phyloP scores from a whole-genome alignment of 2,329 filamentous ascomycete genomes.

The Fusarium torreyae region DNA sequence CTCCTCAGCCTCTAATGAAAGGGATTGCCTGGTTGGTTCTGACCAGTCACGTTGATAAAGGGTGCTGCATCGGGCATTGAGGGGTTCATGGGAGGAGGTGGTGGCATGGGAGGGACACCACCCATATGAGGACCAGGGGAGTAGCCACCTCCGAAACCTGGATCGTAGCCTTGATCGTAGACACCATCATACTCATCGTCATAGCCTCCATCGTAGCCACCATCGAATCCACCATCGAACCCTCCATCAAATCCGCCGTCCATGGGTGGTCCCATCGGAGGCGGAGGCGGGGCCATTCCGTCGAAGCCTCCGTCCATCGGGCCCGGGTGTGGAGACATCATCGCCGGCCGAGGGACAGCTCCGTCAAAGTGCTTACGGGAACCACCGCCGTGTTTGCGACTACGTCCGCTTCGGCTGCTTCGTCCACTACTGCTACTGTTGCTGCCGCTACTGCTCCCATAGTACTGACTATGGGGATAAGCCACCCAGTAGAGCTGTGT shows the following conservation, averaged over 20 bases:
- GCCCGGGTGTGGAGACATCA: constrained; percentile 32
- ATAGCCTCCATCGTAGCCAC: constrained; percentile 21
- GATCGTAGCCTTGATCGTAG: constrained; percentile 32
- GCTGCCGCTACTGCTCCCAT: constrained; percentile 31
- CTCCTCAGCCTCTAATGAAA: constrained; percentile 26
- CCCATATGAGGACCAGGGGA: constrained; percentile 30
- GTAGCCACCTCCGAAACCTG: constrained; percentile 31
- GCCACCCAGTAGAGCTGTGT: constrained; percentile 49
- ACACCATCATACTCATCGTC: constrained; percentile 21
- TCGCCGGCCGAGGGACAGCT: constrained; percentile 41
- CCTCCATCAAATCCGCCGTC: constrained; percentile 37
- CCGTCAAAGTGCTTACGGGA: constrained; percentile 48
- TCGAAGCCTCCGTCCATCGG: constrained; percentile 36
- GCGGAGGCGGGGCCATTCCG: constrained; percentile 31
- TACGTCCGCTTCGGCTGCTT: constrained; percentile 38
- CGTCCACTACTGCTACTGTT: constrained; percentile 38
- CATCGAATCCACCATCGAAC: constrained; percentile 17
- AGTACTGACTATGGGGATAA: constrained; percentile 34
- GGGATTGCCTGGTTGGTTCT: constrained; percentile 38
- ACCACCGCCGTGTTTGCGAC: constrained; percentile 36
- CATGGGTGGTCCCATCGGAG: constrained; percentile 40
- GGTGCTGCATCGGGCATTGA: constrained; percentile 35
- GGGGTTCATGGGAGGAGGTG: constrained; percentile 40
- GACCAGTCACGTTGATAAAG: constrained; percentile 47
- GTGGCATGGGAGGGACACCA: constrained; percentile 28